Percentiles rank a stretch among this genome's conserved stretches.
phyloP scores from a whole-genome alignment of 1,139 yeast genomes.

The Blastobotrys proliferans region DNA sequence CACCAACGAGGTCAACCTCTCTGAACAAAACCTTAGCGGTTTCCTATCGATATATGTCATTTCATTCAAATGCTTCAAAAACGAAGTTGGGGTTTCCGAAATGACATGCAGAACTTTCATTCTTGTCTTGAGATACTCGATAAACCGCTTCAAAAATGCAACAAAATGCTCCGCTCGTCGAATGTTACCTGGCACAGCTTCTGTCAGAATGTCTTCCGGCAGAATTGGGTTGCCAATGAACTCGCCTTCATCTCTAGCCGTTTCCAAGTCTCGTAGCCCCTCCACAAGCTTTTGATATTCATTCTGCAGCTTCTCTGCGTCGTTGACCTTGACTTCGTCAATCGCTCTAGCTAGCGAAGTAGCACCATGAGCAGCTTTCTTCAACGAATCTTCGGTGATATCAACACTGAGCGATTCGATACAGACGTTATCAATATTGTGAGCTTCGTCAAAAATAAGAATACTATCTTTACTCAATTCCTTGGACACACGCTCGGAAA shows the following conservation, averaged over 20 bases:
- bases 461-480: conserved; percentile 91
- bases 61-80: conserved; percentile 87
- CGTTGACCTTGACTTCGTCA: conserved; percentile 76
- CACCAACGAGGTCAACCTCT: conserved; percentile 79
- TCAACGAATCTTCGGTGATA: conserved; percentile 75
- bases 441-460: conserved; percentile 96
- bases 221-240: conserved; percentile 86
- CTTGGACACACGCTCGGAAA: conserved; percentile 89
- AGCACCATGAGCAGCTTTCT: conserved; percentile 79
- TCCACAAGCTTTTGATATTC: conserved; percentile 90
- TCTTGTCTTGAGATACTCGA: conserved; percentile 91
- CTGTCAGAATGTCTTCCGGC: conserved; percentile 78
- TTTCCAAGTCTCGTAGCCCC: conserved; percentile 77
- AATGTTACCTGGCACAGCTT: conserved; percentile 96
- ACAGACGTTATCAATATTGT: conserved; percentile 96
- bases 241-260: conserved; percentile 68
- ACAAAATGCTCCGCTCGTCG: conserved; percentile 96
- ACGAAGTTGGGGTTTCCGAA: conserved; percentile 92
- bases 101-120: conserved; percentile 97
- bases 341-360: conserved; percentile 67
- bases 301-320: conserved; percentile 75
- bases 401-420: conserved; percentile 92
- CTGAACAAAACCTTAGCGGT: conserved; percentile 89
- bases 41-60: conserved; percentile 87
- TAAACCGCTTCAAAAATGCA: conserved; percentile 83